A percentile compares a stretch with the other conserved stretches of the same genome.
Evolutionary conservation across 148 eudicot genomes (phyloP).

Genomic region (Fagopyrum homotropicum): DNA sequence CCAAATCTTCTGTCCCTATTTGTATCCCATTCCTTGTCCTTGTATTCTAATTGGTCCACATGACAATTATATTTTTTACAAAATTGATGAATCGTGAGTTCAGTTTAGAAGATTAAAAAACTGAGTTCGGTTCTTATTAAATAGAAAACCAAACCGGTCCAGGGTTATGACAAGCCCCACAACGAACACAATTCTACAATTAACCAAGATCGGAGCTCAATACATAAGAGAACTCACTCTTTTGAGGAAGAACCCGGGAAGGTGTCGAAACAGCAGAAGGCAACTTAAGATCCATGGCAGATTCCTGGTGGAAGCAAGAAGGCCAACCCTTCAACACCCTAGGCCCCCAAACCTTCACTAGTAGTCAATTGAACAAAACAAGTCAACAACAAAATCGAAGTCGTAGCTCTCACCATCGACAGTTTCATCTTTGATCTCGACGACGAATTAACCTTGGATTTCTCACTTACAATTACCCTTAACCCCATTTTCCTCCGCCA

Average conservation of each 20-base stretch:
- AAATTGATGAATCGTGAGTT: too few relatives aligned
- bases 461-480: constrained; percentile 8
- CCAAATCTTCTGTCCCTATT: too few relatives aligned
- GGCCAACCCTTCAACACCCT: constrained; percentile 82
- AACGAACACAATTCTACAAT: background rate
- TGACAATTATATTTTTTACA: too few relatives aligned
- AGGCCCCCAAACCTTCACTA: constrained; percentile 70
- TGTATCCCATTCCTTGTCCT: too few relatives aligned
- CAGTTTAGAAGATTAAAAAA: too few relatives aligned
- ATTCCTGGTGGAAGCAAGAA: constrained; percentile 49
- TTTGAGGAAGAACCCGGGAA: constrained; percentile 52
- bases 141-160: too few relatives aligned
- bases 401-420: constrained; percentile 69
- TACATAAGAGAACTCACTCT: constrained; percentile 48
- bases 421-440: constrained; percentile 53
- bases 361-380: constrained; percentile 67
- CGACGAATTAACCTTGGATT: constrained; percentile 4
- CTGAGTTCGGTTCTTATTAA: too few relatives aligned
- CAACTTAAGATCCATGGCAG: constrained; percentile 42
- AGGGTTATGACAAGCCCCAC: too few relatives aligned
- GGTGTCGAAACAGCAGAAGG: constrained; percentile 30
- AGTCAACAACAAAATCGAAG: constrained; percentile 66
- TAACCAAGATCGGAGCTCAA: background rate
- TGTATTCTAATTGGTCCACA: too few relatives aligned
- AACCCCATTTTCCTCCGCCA: constrained; percentile 9